Evolutionary conservation across 176 grass and related monocot species (phyloP), one percentile per base, ranked within the genome.

Genomic region (Rhipidocladum racemiflorum): DNA sequence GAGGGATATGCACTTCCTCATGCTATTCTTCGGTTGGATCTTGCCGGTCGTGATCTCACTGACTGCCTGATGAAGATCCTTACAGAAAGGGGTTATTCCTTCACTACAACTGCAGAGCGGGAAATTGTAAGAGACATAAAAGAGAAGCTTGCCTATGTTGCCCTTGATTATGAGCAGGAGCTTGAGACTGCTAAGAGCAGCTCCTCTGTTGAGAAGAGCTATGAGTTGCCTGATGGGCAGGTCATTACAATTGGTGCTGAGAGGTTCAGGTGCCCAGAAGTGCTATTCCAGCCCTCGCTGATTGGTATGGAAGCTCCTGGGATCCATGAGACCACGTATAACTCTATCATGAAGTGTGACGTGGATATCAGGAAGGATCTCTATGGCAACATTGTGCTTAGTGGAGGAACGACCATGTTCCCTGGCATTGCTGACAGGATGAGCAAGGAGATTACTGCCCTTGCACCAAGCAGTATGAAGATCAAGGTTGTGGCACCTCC

Each of bases 61-160:
- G 79, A 77, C 65, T 83, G 72, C 85, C 55, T 87, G 3, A 87
- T 87, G 85, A 87, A 87, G 85, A 87, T 87, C 64, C 85, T 87
- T 48, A 87, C 85, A 4, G 85, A 87, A 43, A 87, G 85, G 64
- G 85, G 79, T 14, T 87, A 87, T 42, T 87, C 85, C 65, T 87
- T 87, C 64, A 87, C 85, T 14, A 87, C 85, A 44, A 70, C 72
- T 0, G 85, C 85, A 64, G 85, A 87, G 36, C 64, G 85, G 24
- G 85, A 87, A 87, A 87, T 83, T 9, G 85, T 87, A 24, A 87
- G 85, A 77, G 85, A 87, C 5, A 87, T 87, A 70, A 87, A 87
- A n/a, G 85, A 87, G 79, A 87, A 87, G 79, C 71, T 87, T 8
- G 85, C 79, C 42, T 87, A 82, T 10, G 44, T 87, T 13, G 79